Conservation (phyloP, 805 yeast species). For the Pichia scutulata region DNA sequence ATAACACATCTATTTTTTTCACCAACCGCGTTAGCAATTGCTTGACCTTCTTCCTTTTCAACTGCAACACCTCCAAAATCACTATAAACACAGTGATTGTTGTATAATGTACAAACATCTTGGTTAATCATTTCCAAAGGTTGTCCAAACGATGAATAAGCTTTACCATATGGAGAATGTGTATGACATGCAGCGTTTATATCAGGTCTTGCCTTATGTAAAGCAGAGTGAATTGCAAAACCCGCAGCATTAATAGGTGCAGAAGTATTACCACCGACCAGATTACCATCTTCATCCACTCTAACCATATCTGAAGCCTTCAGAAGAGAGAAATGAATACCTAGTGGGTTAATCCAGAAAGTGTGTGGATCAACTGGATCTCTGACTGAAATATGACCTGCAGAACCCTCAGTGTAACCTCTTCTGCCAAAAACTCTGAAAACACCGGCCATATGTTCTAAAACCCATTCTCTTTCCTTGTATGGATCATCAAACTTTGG, state of each 20-base stretch:
- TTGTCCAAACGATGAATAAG: constrained; percentile 56
- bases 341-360: constrained; percentile 87
- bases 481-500: constrained; percentile 45
- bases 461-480: constrained; percentile 45
- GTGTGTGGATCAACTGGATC: constrained; percentile 77
- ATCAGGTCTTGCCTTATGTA: constrained; percentile 63
- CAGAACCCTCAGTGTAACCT: constrained; percentile 68
- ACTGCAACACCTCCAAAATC: constrained; percentile 78
- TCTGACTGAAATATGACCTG: constrained; percentile 81
- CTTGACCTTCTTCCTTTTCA: constrained; percentile 54
- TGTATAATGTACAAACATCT: constrained; percentile 64
- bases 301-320: constrained; percentile 58
- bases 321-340: constrained; percentile 60
- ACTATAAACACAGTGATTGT: constrained; percentile 54
- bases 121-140: constrained; percentile 75
- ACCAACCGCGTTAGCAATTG: constrained; percentile 56
- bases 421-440: constrained; percentile 76
- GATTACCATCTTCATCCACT: constrained; percentile 53
- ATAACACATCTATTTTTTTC: constrained; percentile 45
- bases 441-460: constrained; percentile 78
- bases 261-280: constrained; percentile 47
- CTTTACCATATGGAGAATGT: constrained; percentile 57
- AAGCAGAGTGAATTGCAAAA: constrained; percentile 58
- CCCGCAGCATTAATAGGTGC: constrained; percentile 58
- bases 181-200: constrained; percentile 68